Evolutionary conservation across 2,329 filamentous ascomycete species (phyloP).

Genomic region (Venturia oleaginea): DNA sequence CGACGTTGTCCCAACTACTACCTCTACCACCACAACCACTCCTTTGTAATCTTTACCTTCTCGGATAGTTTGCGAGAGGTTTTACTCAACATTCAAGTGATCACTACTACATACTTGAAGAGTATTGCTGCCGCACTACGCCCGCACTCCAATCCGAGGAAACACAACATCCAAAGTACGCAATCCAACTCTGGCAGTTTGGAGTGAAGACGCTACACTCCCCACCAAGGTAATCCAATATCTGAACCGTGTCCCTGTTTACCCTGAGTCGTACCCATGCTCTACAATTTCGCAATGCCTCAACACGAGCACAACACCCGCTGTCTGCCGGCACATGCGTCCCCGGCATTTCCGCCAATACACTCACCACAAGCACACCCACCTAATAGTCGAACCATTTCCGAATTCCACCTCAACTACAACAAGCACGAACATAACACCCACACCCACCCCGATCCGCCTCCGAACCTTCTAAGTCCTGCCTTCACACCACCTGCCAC

Average conservation of each 20-base stretch:
- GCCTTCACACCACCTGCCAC: constrained; percentile 32
- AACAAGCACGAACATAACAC: constrained; percentile 20
- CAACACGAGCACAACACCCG: constrained; percentile 8
- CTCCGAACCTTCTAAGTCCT: constrained; percentile 38
- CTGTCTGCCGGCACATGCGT: constrained; percentile 43
- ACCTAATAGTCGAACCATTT: constrained; percentile 25
- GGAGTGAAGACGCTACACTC: not conserved
- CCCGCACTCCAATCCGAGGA: constrained; percentile 2
- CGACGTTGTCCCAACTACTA: not conserved
- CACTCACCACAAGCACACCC: constrained; percentile 31
- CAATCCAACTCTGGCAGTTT: not conserved
- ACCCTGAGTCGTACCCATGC: not conserved
- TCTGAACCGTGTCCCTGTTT: no score
- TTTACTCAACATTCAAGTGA: not conserved
- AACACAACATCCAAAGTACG: not conserved
- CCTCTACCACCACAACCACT: not conserved
- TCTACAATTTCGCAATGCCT: constrained; percentile 7
- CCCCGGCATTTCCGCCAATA: constrained; percentile 42
- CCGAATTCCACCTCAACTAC: constrained; percentile 29
- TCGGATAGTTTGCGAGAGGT: constrained; percentile 4
- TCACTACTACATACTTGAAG: not conserved
- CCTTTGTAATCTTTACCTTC: not conserved
- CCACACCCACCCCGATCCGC: constrained; percentile 19
- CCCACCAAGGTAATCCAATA: not conserved
- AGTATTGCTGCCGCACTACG: not conserved